Percentiles rank a stretch among this genome's conserved stretches.
These are phyloP conservation scores for Ploettnerulaceae sp. DNA, from an alignment of 2,329 filamentous ascomycete genomes.

Conservation along the genomic window DNA sequence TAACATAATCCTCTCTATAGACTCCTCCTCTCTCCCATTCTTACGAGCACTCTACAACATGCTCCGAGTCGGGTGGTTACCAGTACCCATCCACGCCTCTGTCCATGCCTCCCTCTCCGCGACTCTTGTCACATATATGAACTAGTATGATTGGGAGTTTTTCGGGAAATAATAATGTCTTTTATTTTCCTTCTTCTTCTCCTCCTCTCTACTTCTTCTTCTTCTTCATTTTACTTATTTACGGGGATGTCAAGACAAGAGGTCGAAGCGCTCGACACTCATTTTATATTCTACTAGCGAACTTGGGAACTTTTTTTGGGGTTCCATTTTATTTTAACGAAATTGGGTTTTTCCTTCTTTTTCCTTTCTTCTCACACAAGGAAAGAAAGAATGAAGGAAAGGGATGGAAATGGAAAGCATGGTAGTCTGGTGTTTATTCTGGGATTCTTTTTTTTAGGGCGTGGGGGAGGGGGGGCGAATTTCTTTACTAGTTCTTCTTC, in stretches of 20 bases:
- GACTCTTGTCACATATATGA: constrained; percentile 39
- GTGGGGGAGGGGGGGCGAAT: too few relatives aligned
- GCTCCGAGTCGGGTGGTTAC: constrained; percentile 56
- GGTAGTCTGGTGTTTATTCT: constrained; percentile 24
- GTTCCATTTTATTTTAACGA: too few relatives aligned
- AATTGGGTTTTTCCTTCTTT: too few relatives aligned
- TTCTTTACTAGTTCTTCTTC: constrained; percentile 13
- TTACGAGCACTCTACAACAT: constrained; percentile 61
- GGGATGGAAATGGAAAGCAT: constrained; percentile 23
- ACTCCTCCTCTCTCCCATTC: constrained; percentile 74
- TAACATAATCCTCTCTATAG: constrained; percentile 40
- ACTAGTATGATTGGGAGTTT: constrained; percentile 3
- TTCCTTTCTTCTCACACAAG: too few relatives aligned
- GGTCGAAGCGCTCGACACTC: constrained; percentile 35
- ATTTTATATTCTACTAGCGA: too few relatives aligned
- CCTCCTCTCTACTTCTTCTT: too few relatives aligned
- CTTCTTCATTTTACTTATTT: constrained; percentile 16
- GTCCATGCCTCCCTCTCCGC: constrained; percentile 67
- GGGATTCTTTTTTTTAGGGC: constrained; percentile 2
- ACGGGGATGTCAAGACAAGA: constrained; percentile 24
- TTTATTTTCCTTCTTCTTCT: too few relatives aligned
- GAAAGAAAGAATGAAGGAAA: constrained; percentile 18
- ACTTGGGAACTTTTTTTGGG: too few relatives aligned
- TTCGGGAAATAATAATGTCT: constrained; percentile 10
- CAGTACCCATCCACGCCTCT: constrained; percentile 65